Evolutionary conservation across 345 rosid genomes (phyloP).

Genomic region (Sapria himalayana): DNA sequence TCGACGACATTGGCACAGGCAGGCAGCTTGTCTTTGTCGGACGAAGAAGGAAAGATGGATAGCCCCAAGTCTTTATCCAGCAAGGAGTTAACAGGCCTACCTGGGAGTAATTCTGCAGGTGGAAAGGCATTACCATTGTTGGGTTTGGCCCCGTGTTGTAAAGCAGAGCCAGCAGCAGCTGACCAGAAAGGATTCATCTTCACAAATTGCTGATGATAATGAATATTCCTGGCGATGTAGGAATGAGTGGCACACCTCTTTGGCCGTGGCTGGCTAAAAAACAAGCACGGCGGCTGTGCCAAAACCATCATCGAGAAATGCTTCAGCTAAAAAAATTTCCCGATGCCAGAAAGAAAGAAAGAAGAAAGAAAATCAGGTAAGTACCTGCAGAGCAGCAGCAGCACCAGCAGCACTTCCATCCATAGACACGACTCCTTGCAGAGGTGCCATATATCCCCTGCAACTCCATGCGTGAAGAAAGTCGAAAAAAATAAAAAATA

Average conservation of each 20-base stretch:
- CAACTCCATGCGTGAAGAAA: slow-evolving; percentile 7
- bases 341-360: background rate
- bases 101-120: slow-evolving; percentile 41
- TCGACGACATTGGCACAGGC: slow-evolving; percentile 34
- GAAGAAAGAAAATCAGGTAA: background rate
- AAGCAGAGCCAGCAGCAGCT: slow-evolving; percentile 54
- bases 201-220: slow-evolving; percentile 45
- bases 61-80: slow-evolving; percentile 46
- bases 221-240: slow-evolving; percentile 70
- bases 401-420: slow-evolving; percentile 51
- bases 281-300: slow-evolving; percentile 52
- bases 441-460: slow-evolving; percentile 71
- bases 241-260: slow-evolving; percentile 91
- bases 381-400: slow-evolving; percentile 71
- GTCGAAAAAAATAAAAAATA: slow-evolving; percentile 1
- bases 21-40: slow-evolving; percentile 32
- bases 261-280: slow-evolving; percentile 59
- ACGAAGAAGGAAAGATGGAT: slow-evolving; percentile 21
- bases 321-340: background rate
- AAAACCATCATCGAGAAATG: too few species aligned
- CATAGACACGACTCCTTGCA: slow-evolving; percentile 74
- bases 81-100: slow-evolving; percentile 24
- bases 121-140: slow-evolving; percentile 53
- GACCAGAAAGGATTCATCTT: slow-evolving; percentile 92
- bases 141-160: slow-evolving; percentile 58